These are phyloP conservation scores for Butyriboletus appendiculatus DNA, from an alignment of 1,284 basidiomycete genomes.

Conservation along the genomic window DNA sequence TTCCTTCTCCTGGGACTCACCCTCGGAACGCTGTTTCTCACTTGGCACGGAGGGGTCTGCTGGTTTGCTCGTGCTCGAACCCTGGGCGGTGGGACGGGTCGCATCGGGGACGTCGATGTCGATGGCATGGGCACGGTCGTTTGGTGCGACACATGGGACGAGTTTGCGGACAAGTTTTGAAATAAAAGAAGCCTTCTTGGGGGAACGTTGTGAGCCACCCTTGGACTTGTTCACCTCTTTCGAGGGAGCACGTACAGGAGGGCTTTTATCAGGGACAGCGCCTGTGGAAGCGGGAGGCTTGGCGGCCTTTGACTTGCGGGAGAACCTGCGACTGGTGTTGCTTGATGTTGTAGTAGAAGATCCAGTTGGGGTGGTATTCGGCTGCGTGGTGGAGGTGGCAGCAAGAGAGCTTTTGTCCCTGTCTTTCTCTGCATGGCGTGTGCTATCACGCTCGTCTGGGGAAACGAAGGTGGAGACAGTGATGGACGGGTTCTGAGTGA, in stretches of 20 bases:
- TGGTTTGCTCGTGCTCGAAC: slow-evolving; percentile 12
- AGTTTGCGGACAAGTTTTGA: slow-evolving; percentile 49
- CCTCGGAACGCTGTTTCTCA: slow-evolving; percentile 29
- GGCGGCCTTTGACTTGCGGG: slow-evolving; percentile 31
- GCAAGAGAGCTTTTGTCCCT: slow-evolving; percentile 45
- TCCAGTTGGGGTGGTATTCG: slow-evolving; percentile 28
- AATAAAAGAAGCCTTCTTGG: slow-evolving; percentile 45
- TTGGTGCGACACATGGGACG: slow-evolving; percentile 50
- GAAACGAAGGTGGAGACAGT: slow-evolving; percentile 34
- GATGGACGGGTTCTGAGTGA: slow-evolving; percentile 33
- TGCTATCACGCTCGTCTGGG: slow-evolving; percentile 37
- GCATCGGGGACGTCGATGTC: slow-evolving; percentile 31
- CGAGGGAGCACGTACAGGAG: slow-evolving; percentile 37
- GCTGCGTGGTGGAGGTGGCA: slow-evolving; percentile 39
- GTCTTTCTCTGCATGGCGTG: slow-evolving; percentile 40
- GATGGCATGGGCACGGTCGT: slow-evolving; percentile 38
- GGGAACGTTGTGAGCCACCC: slow-evolving; percentile 37
- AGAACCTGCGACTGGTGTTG: slow-evolving; percentile 31
- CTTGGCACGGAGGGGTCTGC: slow-evolving; percentile 15
- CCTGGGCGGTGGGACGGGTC: slow-evolving; percentile 12
- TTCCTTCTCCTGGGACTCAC: slow-evolving; percentile 32
- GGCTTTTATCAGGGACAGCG: slow-evolving; percentile 28
- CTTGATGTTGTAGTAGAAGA: slow-evolving; percentile 27
- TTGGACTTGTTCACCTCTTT: slow-evolving; percentile 38
- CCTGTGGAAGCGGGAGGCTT: slow-evolving; percentile 20